Base-by-base conservation (phyloP, 495 filamentous ascomycete species). In the Penicillium flavigenum region DNA sequence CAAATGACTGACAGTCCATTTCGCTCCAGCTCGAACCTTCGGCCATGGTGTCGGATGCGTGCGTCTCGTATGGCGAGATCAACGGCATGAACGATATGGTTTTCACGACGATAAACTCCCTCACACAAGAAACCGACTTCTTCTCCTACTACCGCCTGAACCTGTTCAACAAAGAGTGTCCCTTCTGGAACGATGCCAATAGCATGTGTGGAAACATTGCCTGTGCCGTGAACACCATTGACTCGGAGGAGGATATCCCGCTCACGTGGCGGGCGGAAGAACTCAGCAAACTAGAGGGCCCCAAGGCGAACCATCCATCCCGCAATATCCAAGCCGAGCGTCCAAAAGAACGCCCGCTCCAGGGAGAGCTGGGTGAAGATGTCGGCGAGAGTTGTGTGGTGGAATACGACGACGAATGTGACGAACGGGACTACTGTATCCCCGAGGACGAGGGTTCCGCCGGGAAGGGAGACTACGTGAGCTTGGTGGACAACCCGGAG, bases 151-250 rank as follows among this genome's bases (percentile, higher is more conserved):
- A 98, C 73, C 89, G 94, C 26, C 76, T 98, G 20, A 97, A 97
- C 71, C 84, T 98, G n/a, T 98, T 90, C 69, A 88, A 95, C 66
- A 94, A 92, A 73, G 85, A 82, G 76, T 98, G 94, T 71, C 94
- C 94, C 0, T 98, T 98, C 68, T 98, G 94, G 94, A 83, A 83
- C 63, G 94, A 98, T 68, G 85, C 91, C 47, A 89, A 87, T 76
- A 89, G 89, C 72, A 91, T 96, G 83, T 98, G 94, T 72, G 94
- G 92, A 48, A 98, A 98, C 72, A 93, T 96, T 57, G 94, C 93
- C 8, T 98, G 94, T 68, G 88, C 93, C 27, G 94, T 98, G n/a
- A 91, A 93, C 68, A 98, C 94, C 12, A 81, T 98, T 59, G 94
- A 97, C 47, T 90, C 93, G 57, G 92, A 98, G 74, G 87, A 94